These are phyloP conservation scores for Colletotrichum sp. DNA, from an alignment of 2,329 filamentous ascomycete species.

Conservation along the genomic window DNA sequence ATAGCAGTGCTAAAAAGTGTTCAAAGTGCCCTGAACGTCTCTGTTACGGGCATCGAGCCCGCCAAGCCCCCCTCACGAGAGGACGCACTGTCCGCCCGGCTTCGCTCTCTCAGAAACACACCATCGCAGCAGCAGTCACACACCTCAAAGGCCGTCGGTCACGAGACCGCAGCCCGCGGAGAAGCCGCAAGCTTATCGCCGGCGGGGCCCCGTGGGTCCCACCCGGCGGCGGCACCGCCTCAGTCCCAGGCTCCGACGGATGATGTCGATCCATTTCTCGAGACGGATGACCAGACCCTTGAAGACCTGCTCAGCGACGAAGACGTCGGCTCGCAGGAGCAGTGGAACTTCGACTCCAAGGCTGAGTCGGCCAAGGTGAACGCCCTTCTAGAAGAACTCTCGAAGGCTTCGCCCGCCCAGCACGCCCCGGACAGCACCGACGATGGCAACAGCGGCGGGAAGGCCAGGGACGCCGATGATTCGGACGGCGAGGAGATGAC, in stretches of 20 bases:
- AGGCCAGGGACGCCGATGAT: constrained; percentile 36
- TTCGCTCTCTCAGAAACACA: constrained; percentile 54
- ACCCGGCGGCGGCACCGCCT: background rate
- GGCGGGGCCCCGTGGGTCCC: background rate
- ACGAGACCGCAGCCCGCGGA: background rate
- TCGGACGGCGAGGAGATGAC: constrained; percentile 58
- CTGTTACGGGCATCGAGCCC: constrained; percentile 44
- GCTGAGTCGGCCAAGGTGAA: constrained; percentile 34
- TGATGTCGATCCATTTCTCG: constrained; percentile 43
- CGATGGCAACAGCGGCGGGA: background rate
- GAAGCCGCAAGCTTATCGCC: background rate
- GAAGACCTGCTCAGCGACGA: constrained; percentile 56
- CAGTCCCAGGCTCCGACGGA: constrained; percentile 16
- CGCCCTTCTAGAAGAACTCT: constrained; percentile 41
- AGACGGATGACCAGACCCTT: constrained; percentile 56
- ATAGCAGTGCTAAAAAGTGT: background rate
- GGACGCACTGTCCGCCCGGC: constrained; percentile 55
- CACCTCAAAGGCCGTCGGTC: background rate
- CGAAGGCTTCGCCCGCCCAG: constrained; percentile 18
- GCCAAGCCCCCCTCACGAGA: constrained; percentile 49
- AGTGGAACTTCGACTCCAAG: constrained; percentile 26
- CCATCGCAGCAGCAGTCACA: background rate
- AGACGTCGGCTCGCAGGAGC: constrained; percentile 33
- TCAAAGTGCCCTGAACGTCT: constrained; percentile 27
- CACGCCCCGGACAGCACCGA: background rate